These are phyloP conservation scores for Penicillium cosmopolitanum DNA, from an alignment of 495 filamentous ascomycete genomes.

Conservation along the genomic window DNA sequence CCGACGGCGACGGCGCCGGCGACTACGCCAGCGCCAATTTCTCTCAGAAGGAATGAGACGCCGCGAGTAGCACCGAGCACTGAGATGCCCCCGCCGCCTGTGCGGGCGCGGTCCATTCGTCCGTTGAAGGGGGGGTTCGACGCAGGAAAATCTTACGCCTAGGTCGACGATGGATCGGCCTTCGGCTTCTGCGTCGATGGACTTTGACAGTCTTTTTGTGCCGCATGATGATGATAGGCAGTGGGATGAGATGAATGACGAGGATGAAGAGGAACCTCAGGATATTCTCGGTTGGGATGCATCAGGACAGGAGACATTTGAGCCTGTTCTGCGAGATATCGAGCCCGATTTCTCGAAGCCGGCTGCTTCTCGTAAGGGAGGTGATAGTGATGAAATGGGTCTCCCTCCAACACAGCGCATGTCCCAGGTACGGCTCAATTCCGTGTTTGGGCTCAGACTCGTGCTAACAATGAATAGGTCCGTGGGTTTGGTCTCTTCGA, in stretches of 20 bases:
- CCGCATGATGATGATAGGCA: slow-evolving; percentile 70
- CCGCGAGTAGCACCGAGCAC: slow-evolving; percentile 17
- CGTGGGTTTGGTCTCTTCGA: slow-evolving; percentile 52
- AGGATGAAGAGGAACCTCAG: slow-evolving; percentile 66
- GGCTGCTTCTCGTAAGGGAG: slow-evolving; percentile 4
- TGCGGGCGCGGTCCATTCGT: slow-evolving; percentile 36
- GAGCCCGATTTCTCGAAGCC: slow-evolving; percentile 27
- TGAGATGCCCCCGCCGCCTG: slow-evolving; percentile 39
- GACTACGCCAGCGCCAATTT: slow-evolving; percentile 25
- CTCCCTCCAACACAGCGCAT: slow-evolving; percentile 56
- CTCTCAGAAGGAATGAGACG: slow-evolving; percentile 22
- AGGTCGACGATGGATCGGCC: slow-evolving; percentile 46
- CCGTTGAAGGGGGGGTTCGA: slow-evolving; percentile 44
- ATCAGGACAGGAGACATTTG: slow-evolving; percentile 51
- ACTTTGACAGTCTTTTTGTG: slow-evolving; percentile 78
- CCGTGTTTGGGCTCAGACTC: neutral
- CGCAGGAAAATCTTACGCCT: slow-evolving; percentile 30
- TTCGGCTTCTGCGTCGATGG: slow-evolving; percentile 60
- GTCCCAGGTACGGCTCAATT: slow-evolving; percentile 44
- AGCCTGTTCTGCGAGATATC: slow-evolving; percentile 37
- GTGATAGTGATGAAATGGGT: slow-evolving; percentile 41
- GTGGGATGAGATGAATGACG: slow-evolving; percentile 77
- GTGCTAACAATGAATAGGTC: slow-evolving; percentile 35
- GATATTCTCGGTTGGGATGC: slow-evolving; percentile 84
- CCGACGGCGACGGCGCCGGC: slow-evolving; percentile 30